Evolutionary conservation across 345 rosid species (phyloP), one percentile per base, ranked within the genome.

Genomic region (Acer negundo): DNA sequence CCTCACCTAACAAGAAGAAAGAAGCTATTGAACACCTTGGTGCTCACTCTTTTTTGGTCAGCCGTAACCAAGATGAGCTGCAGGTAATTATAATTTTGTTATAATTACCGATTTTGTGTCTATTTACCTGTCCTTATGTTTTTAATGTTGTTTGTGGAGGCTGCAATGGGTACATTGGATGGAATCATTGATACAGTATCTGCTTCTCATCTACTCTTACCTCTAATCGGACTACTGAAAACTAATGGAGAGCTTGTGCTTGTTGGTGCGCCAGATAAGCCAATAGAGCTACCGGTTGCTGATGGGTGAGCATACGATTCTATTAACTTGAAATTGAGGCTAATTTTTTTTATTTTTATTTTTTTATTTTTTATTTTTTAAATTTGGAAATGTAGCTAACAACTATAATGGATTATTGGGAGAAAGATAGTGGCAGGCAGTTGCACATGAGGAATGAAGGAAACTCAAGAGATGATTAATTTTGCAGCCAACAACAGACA

Each of bases 131-230:
- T 35, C 38, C 38, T 35, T 4, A 4, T 35, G 38, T 35, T 35
- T 35, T 24, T 51, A 26, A 53, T 38, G 9, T 38, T 4, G n/a
- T 40, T 22, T 75, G 10, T 70, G 35, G 67, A 91, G 92, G 87
- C 74, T 20, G 93, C 89, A n/a, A 63, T 75, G 76, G 84, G 88
- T n/a, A 81, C 94, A n/a, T 72, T 91, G 84, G 94, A 91, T 76
- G 94, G 89, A 1, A 87, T 91, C 63, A 86, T 87, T 1, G 91
- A 91, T 70, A 89, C 93, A 0, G 85, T 89, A 4, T 86, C 93
- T 1, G 88, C 87, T 6, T 62, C 67, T 0, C 95, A 91, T 77
- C 70, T 88, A 1, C 56, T 89, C n/a, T 7, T 74, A 67, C 95
- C 95, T 20, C 69, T 87, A 78, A 35, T 86, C 72, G 86, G 82